phyloP scores from a whole-genome alignment of 2,329 filamentous ascomycete genomes.

The Colletotrichum caudatum region DNA sequence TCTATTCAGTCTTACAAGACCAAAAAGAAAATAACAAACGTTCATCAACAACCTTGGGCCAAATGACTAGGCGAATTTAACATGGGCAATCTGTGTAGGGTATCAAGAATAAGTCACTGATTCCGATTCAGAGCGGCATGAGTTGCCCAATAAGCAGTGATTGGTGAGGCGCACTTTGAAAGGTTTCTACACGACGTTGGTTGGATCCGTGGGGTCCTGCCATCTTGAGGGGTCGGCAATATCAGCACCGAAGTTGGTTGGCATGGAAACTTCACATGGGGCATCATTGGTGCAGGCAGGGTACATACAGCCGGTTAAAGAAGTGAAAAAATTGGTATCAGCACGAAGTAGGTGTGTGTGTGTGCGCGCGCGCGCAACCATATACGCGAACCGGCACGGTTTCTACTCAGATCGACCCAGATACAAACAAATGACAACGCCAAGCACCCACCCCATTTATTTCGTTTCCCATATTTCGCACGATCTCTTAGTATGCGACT shows the following conservation, averaged over 20 bases:
- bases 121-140: not conserved
- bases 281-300: not conserved
- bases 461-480: constrained; percentile 10
- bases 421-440: not conserved
- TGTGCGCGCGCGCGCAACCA: not conserved
- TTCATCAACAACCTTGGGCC: constrained; percentile 35
- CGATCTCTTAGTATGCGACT: not conserved
- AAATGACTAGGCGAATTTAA: not conserved
- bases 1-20: constrained; percentile 42
- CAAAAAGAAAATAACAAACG: constrained; percentile 43
- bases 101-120: not conserved
- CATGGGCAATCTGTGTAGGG: not conserved
- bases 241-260: not conserved
- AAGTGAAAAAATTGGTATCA: constrained; percentile 25
- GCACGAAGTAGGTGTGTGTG: not conserved
- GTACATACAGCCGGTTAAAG: not conserved
- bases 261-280: too few relatives aligned
- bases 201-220: not conserved
- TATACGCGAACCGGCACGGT: not conserved
- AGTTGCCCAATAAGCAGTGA: not conserved
- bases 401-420: not conserved
- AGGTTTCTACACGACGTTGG: not conserved
- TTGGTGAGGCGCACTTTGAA: not conserved
- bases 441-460: constrained; percentile 3
- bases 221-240: not conserved